These are phyloP conservation scores for Zygoascus tannicola DNA, from an alignment of 805 yeast species.

Conservation along the genomic window DNA sequence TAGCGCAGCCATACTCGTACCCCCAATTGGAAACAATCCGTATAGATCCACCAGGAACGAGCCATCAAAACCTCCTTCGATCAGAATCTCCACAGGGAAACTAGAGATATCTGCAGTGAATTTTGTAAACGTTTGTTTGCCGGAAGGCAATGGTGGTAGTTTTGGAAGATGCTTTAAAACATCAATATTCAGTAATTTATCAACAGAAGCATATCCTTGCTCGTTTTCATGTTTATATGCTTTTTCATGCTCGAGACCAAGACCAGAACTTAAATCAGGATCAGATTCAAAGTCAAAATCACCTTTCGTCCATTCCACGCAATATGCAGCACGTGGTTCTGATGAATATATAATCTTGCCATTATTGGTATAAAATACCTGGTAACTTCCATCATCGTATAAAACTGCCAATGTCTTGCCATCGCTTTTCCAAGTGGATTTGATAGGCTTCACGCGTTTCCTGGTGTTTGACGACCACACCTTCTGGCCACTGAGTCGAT, in stretches of 20 bases:
- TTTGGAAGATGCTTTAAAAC: constrained; percentile 20
- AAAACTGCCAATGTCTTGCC: constrained; percentile 36
- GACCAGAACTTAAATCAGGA: not conserved
- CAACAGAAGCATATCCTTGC: constrained; percentile 1
- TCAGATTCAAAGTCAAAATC: not conserved
- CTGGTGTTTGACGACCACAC: constrained; percentile 38
- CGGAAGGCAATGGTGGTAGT: constrained; percentile 11
- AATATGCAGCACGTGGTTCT: constrained; percentile 17
- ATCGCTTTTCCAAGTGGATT: constrained; percentile 31
- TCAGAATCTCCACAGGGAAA: constrained; percentile 19
- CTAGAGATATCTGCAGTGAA: constrained; percentile 7
- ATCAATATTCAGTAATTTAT: constrained; percentile 25
- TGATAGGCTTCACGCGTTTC: constrained; percentile 9
- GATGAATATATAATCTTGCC: constrained; percentile 33
- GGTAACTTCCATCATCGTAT: constrained; percentile 36
- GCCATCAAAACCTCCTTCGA: constrained; percentile 22
- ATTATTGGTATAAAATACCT: constrained; percentile 38
- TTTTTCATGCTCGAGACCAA: not conserved
- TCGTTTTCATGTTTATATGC: constrained; percentile 15
- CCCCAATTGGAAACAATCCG: constrained; percentile 29
- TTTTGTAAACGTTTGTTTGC: constrained; percentile 7
- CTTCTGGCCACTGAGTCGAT: constrained; percentile 44
- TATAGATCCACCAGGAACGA: constrained; percentile 25
- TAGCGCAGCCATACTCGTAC: constrained; percentile 5
- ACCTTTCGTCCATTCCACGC: constrained; percentile 30